phyloP scores from a whole-genome alignment of 148 eudicot genomes.

The Selenicereus undatus region DNA sequence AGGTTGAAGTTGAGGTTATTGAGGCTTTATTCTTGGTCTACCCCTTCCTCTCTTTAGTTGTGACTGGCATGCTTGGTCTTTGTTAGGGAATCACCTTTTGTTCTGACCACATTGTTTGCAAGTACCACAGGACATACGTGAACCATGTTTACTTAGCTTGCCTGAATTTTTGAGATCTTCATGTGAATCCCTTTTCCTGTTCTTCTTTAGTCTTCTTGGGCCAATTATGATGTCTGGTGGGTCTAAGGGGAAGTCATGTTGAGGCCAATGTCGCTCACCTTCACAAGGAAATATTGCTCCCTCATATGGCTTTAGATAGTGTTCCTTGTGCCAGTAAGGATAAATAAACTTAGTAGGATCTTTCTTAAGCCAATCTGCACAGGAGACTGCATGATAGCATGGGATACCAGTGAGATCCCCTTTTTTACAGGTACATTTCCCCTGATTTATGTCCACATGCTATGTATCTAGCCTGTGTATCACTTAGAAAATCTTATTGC shows the following conservation, averaged over 20 bases:
- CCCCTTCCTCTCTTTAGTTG: background rate
- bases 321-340: background rate
- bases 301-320: background rate
- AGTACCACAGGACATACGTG: background rate
- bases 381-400: background rate
- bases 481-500: background rate
- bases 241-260: background rate
- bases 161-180: background rate
- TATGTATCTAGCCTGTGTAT: background rate
- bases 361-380: background rate
- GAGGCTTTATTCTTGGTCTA: background rate
- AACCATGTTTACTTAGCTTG: background rate
- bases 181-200: background rate
- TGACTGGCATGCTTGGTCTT: no score
- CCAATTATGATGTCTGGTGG: background rate
- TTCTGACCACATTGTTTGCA: background rate
- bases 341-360: background rate
- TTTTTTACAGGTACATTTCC: background rate
- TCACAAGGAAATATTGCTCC: background rate
- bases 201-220: background rate
- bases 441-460: background rate
- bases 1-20: no score
- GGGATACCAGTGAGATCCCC: slow-evolving; percentile 1
- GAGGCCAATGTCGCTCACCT: background rate
- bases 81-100: background rate